Base-by-base conservation (phyloP, 2,329 filamentous ascomycete genomes). In the Stachybotrys echinatus region DNA sequence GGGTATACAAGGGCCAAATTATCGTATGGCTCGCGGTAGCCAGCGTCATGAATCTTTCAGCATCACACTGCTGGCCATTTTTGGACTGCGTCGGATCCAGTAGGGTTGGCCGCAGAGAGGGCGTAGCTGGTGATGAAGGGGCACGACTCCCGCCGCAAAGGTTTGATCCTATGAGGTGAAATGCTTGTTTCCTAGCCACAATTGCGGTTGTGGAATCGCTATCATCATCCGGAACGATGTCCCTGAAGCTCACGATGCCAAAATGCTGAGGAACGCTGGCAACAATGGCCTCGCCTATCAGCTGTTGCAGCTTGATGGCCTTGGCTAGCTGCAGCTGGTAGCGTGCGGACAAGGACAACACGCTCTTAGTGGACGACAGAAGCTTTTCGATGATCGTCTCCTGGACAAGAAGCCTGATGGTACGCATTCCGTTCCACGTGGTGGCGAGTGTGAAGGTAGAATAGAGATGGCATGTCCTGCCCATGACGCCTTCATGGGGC, bases 201-300 rank as follows among this genome's bases (percentile, higher is more conserved):
- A 67, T 59, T 45, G 64, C 62, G 7, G 58, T 51, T 47, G 45
- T 51, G 42, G 43, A 50, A 23, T 47, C 57, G 51, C 46, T 54
- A 45, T 34, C 48, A 23, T 55, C 52, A 34, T 52, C 42, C 23
- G 61, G 57, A 42, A 58, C 61, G 18, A 67, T 61, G 52, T 72
- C 70, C 45, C 61, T 61, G 12, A 71, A 66, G 50, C 65, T 72
- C 44, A 78, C 65, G n/a, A 76, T 62, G 27, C 74, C 75, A 42
- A 77, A 73, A 54, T 77, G 71, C 55, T 78, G 75, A 1, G 75
- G 75, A 2, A 77, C 68, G 47, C 69, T 76, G 42, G 74, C 73
- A 39, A 72, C 61, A 44, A 77, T 69, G 23, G 69, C 70, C 42
- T 69, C 62, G 48, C 70, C 64, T 22, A 77, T 62, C 46, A 64